Base-by-base conservation (phyloP, 306 rosid species). In the Senna siamea region DNA sequence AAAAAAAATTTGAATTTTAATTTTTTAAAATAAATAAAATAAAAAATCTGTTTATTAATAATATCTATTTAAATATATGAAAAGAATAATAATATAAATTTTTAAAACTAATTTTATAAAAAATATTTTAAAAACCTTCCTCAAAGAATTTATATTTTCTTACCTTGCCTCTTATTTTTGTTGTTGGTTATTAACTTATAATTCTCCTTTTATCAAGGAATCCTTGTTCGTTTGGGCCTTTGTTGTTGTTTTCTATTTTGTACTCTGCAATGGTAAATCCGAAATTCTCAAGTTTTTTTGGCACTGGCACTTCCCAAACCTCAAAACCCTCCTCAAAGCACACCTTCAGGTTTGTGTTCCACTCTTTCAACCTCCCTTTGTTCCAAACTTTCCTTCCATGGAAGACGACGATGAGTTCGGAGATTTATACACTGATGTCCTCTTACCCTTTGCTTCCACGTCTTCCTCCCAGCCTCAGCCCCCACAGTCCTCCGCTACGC, bases 341-440 rank as follows among this genome's bases (percentile, higher is more conserved):
- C 32, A 18, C 23, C n/a, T 62, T 19, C 43, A 17, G 28, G 48
- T 28, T 19, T 20, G 46, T 43, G 35, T 30, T 68, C 14, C 62
- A 62, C 32, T 17, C 74, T 13, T 35, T 43, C 77, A 30, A 35
- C 28, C 18, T 12, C 53, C 23, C 57, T 44, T 8, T 19, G 3
- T 40, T 14, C 30, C 0, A 60, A 59, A 59, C 23, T 15, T 37
- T 37, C 40, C 47, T 37, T 1, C 52, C n/a, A 94, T 95, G 99
- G 99, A 95, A 76, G 99, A 95, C 67, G 99, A 95, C 56, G 99
- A 95, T 13, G 99, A 95, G 88, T 95, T 95, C 79, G 99, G 99
- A 82, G 99, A 95, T 90, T 96, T 95, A 38, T 95, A 92, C 86
- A 92, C 96, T 0, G 99, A 92, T 37, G 96, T 95, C 47, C 96